Conservation (phyloP, 2,329 filamentous ascomycete genomes). For the Curvularia sp. region DNA sequence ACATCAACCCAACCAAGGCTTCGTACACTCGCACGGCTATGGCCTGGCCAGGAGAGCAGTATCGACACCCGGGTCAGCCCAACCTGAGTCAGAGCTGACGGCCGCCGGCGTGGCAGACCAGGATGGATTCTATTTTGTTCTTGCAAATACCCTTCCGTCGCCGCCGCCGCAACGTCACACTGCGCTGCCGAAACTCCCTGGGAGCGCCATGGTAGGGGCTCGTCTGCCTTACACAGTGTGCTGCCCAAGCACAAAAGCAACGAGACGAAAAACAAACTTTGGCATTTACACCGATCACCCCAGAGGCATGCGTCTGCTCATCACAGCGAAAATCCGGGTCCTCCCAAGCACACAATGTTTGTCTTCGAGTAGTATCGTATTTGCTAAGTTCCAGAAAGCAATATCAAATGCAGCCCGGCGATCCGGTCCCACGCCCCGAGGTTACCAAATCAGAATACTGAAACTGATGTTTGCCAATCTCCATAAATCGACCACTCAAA, state of each 20-base stretch:
- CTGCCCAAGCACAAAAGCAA: conserved; percentile 1
- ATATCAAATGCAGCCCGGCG: conserved; percentile 9
- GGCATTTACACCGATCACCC: not conserved
- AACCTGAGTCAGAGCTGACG: conserved; percentile 11
- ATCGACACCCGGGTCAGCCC: conserved; percentile 10
- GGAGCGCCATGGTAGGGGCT: not conserved
- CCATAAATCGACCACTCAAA: conserved; percentile 3
- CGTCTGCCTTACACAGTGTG: not conserved
- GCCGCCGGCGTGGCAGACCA: conserved; percentile 5
- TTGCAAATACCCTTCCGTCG: conserved; percentile 8
- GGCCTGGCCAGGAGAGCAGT: not conserved
- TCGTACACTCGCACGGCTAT: not conserved
- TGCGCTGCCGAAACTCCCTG: not conserved
- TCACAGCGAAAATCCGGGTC: not conserved
- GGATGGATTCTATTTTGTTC: conserved; percentile 1
- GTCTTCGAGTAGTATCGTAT: not conserved
- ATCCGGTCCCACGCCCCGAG: conserved; percentile 1
- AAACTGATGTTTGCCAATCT: conserved; percentile 1
- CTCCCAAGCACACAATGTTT: not conserved
- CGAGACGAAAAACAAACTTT: not conserved
- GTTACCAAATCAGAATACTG: conserved; percentile 5
- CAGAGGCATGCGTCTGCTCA: not conserved
- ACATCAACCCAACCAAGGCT: conserved; percentile 1
- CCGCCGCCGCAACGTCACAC: conserved; percentile 11
- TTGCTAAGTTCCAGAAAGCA: conserved; percentile 5